Evolutionary conservation across 768 basidiomycete species (phyloP), one percentile per base, ranked within the genome.

Genomic region (Termitomyces sp.): DNA sequence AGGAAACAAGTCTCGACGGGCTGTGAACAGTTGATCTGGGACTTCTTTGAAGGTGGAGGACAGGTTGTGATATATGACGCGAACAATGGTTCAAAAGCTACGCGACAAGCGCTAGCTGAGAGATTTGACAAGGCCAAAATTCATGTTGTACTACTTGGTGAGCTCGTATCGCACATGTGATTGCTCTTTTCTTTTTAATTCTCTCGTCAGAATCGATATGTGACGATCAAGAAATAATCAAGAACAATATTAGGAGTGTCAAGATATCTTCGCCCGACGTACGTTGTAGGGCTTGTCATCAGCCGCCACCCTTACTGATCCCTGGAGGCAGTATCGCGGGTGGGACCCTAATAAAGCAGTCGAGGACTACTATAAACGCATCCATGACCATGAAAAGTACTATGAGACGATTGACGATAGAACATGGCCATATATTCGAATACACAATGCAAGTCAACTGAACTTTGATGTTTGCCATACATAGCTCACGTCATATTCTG

Each of bases 51-150:
- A 55, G 72, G 70, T 2, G 89, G 92, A 5, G 97, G 96, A 0
- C 97, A 99, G 69, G 95, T 98, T 23, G 93, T 96, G 35, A 95
- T 99, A 59, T 98, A 98, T 73, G 97, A 99, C 67, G 97, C 97
- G 27, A 99, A 99, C 66, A 98, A 98, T 62, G 94, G 94, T 1
- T 84, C 83, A 7, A 76, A 78, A 20, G 79, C 77, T 44, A 79
- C 79, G 29, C 75, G 97, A 52, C 83, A 88, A 57, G 74, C 75
- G 20, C 69, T 97, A 46, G 86, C 87, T 0, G 86, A 94, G 71
- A 94, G 85, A 72, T 98, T 96, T 64, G 88, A 91, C 68, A 81
- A 82, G 64, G 79, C 71, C 20, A 94, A 91, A 1, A 88, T 98
- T 49, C 96, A 98, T 76, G 92, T 99, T 56, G 83, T 98, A 62